Base-by-base conservation (phyloP, 345 rosid species). In the Carallia pectinifolia region DNA sequence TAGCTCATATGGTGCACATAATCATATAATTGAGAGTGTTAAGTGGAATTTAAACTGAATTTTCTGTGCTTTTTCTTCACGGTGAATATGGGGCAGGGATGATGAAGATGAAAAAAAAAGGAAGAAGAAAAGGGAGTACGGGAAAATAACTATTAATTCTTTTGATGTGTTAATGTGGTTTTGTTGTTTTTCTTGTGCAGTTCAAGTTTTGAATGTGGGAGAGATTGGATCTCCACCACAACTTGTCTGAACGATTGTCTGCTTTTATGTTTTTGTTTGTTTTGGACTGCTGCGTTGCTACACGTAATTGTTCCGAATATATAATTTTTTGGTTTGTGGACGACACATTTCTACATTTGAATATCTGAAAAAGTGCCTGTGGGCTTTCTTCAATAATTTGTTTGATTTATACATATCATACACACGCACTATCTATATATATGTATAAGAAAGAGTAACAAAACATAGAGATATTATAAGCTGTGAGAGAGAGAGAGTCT, bases 151-250 rank as follows among this genome's bases (percentile, higher is more conserved):
- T 23, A 23, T 23, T 15, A 54, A 1, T 6, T n/a, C 33, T 56
- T 54, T 37, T 60, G 56, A 61, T 55, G 75, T 70, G 44, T 29
- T 64, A 67, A 62, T 30, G 67, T 37, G 60, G 47, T 54, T 69
- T 64, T 64, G 31, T 23, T 67, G 61, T 69, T 33, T 39, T 31
- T 67, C 38, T 47, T 61, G 63, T 17, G 44, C 23, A 31, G 71
- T 70, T 68, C 7, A 66, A 67, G 66, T 44, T 23, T 23, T 47
- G 83, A 71, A 75, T 60, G 50, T 70, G 47, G 71, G 73, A 72
- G 71, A 70, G 75, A 65, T 59, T 77, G 72, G 77, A 77, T 85
- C 64, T 76, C 63, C 66, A 79, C 89, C 93, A 88, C 88, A 81
- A 81, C 64, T 86, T 74, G 76, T 70, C 65, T 64, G 47, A 37